These are phyloP conservation scores for Triadica sebifera DNA, from an alignment of 345 rosid genomes.

Conservation along the genomic window DNA sequence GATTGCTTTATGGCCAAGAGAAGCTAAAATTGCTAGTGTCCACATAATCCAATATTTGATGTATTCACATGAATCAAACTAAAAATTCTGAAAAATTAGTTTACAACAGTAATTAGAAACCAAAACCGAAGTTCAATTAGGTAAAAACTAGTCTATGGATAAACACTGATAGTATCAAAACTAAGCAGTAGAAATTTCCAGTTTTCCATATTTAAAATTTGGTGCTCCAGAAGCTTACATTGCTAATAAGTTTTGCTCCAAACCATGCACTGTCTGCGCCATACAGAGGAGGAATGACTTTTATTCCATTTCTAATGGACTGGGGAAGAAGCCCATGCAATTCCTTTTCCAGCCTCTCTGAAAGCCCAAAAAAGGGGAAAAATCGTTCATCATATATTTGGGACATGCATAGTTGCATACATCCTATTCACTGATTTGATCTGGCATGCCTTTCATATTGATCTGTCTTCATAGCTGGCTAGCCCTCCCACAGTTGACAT, in stretches of 20 bases:
- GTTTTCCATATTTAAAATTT: neutral
- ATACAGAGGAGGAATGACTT: slow-evolving; percentile 65
- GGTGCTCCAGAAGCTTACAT: slow-evolving; percentile 46
- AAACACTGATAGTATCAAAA: neutral
- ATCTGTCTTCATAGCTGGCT: neutral
- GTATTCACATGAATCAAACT: neutral
- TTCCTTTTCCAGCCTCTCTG: slow-evolving; percentile 89
- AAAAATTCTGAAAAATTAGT: neutral
- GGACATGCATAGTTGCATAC: neutral
- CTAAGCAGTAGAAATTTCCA: neutral
- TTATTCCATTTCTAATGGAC: slow-evolving; percentile 52
- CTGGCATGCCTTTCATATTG: neutral
- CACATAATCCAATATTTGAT: neutral
- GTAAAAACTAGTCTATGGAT: neutral
- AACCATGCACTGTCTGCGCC: slow-evolving; percentile 86
- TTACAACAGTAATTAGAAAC: neutral
- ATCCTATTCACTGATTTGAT: neutral
- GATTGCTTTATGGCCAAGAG: neutral
- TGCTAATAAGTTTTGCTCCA: slow-evolving; percentile 81
- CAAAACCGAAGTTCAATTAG: neutral
- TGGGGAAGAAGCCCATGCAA: slow-evolving; percentile 54
- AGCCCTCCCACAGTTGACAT: neutral
- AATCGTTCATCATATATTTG: neutral
- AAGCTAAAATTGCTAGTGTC: neutral
- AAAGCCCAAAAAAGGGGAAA: slow-evolving; percentile 12